Evolutionary conservation across 495 filamentous ascomycete genomes (phyloP).

Genomic region (Hypoxylon fuscum): DNA sequence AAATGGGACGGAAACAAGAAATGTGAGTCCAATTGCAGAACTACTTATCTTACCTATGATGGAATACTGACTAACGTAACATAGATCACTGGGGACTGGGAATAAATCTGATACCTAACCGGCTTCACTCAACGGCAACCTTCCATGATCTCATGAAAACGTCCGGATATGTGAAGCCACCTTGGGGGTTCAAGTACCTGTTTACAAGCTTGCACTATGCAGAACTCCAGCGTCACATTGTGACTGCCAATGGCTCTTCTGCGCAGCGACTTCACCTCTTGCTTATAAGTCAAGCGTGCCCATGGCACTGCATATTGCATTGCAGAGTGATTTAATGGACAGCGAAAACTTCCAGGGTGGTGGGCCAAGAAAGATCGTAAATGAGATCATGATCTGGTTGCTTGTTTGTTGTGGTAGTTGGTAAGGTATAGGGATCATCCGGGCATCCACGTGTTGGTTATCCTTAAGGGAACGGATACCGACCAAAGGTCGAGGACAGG

Average conservation of each 20-base stretch:
- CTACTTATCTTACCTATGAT: too few species aligned
- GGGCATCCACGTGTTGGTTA: too few species aligned
- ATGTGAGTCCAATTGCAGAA: too few species aligned
- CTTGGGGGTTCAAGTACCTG: background rate
- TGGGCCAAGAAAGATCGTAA: background rate
- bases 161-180: background rate
- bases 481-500: too few species aligned
- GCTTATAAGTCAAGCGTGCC: constrained; percentile 31
- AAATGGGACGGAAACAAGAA: too few species aligned
- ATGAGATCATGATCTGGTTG: background rate
- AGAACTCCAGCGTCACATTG: constrained; percentile 26
- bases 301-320: constrained; percentile 26
- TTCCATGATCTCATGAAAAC: too few species aligned
- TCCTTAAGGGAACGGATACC: too few species aligned
- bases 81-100: too few species aligned
- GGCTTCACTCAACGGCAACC: too few species aligned
- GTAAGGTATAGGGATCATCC: too few species aligned
- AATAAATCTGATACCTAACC: too few species aligned
- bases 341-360: background rate
- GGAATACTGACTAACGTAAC: too few species aligned
- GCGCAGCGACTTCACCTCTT: constrained; percentile 31
- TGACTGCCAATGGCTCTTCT: constrained; percentile 36
- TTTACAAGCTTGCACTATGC: constrained; percentile 16
- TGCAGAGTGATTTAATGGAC: constrained; percentile 31
- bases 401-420: background rate